These are phyloP conservation scores for Cunninghamia lanceolata DNA, from an alignment of 75 land plant genomes.

Conservation along the genomic window DNA sequence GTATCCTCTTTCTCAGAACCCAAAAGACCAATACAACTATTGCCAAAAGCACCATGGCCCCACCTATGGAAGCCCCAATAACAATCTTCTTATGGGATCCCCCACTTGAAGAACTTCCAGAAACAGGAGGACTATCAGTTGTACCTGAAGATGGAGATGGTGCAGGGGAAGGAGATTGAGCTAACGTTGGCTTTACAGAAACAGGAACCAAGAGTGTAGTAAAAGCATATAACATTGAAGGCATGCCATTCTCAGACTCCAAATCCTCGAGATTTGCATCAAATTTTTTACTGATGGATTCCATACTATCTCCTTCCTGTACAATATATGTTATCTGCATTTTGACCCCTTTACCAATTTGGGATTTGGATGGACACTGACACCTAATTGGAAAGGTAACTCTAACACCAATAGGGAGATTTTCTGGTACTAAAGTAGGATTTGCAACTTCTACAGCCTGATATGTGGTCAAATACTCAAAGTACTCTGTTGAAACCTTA, in stretches of 20 bases:
- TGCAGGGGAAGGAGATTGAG: constrained; percentile 12
- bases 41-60: background rate
- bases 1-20: background rate
- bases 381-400: constrained; percentile 46
- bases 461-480: constrained; percentile 54
- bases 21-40: background rate
- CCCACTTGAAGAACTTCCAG: background rate
- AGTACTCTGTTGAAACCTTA: constrained; percentile 25
- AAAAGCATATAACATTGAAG: background rate
- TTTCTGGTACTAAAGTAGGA: constrained; percentile 27
- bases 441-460: constrained; percentile 46
- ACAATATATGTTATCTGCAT: constrained; percentile 47
- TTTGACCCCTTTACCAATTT: constrained; percentile 21
- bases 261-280: constrained; percentile 14
- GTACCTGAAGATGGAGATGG: background rate
- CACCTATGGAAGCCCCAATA: background rate
- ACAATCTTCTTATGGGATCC: background rate
- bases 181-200: constrained; percentile 11
- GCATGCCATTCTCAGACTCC: constrained; percentile 20
- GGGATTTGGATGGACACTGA: too few relatives aligned
- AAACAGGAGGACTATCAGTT: background rate
- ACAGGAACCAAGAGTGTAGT: constrained; percentile 38
- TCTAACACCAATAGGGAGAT: constrained; percentile 21
- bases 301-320: constrained; percentile 23
- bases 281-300: constrained; percentile 15